Percentiles rank a stretch among this genome's conserved stretches.
phyloP scores from a whole-genome alignment of 1,284 basidiomycete genomes.

The Cystobasidiaceae sp. region DNA sequence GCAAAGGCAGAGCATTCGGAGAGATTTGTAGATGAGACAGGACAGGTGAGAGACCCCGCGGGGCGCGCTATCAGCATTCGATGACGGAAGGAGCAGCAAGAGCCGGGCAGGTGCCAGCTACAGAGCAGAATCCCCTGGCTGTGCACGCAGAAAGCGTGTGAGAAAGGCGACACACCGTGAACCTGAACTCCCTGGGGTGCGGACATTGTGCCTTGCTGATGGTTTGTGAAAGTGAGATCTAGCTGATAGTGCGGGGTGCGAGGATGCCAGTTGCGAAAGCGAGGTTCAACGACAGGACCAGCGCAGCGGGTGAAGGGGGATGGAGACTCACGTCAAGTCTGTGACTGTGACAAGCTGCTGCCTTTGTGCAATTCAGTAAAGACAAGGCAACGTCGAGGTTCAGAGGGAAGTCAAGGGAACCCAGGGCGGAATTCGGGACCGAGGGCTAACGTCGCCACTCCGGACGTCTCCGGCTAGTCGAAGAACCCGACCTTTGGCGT shows the following conservation, averaged over 20 bases:
- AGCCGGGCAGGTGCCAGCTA: background rate
- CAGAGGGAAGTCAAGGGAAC: no score
- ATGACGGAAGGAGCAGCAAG: background rate
- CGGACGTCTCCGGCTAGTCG: no score
- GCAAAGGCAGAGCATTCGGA: no score
- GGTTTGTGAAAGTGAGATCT: background rate
- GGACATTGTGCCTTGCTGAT: conserved; percentile 17
- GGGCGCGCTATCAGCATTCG: conserved; percentile 1
- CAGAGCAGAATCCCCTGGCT: background rate
- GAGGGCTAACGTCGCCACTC: no score
- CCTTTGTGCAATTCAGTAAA: no score
- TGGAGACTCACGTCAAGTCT: no score
- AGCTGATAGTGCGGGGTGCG: background rate
- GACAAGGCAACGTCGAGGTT: no score
- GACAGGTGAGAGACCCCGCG: background rate
- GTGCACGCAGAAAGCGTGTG: background rate
- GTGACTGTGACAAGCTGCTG: no score
- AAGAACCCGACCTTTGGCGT: no score
- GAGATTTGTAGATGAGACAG: background rate
- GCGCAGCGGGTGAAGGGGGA: background rate
- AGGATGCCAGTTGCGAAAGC: background rate
- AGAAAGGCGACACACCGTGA: conserved; percentile 4
- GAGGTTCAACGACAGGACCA: background rate
- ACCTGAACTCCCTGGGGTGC: conserved; percentile 30
- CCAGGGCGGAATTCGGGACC: no score